phyloP scores from a whole-genome alignment of 2,329 filamentous ascomycete genomes.

The Periconia digitata region DNA sequence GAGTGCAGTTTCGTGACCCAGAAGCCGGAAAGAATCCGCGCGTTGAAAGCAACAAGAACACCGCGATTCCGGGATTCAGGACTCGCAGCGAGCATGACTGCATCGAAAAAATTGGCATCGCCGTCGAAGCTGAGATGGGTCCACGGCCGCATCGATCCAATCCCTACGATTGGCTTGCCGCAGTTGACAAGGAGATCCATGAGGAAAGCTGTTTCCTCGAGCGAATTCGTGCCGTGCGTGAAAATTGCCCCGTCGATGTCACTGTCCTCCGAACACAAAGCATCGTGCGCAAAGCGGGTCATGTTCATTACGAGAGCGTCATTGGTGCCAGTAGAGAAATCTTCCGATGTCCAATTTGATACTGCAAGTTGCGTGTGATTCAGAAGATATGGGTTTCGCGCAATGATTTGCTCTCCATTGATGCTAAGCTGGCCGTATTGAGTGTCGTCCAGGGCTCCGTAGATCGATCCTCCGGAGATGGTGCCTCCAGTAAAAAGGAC shows the following conservation, averaged over 20 bases:
- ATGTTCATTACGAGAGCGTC: constrained; percentile 36
- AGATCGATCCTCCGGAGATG: constrained; percentile 26
- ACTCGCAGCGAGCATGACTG: constrained; percentile 24
- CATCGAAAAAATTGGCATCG: constrained; percentile 33
- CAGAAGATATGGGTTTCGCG: constrained; percentile 16
- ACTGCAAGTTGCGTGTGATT: constrained; percentile 33
- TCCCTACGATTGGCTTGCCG: constrained; percentile 28
- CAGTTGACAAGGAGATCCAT: constrained; percentile 30
- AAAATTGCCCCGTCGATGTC: constrained; percentile 32
- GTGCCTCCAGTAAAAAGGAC: constrained; percentile 31
- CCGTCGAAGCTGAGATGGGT: constrained; percentile 29
- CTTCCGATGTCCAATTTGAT: constrained; percentile 25
- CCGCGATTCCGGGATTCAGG: constrained; percentile 24
- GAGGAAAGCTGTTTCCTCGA: constrained; percentile 33
- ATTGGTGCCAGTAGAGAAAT: constrained; percentile 28
- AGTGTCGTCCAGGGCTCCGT: constrained; percentile 32
- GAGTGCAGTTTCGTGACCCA: constrained; percentile 29
- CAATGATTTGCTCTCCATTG: constrained; percentile 23
- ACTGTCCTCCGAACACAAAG: constrained; percentile 28
- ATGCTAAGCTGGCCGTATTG: constrained; percentile 29
- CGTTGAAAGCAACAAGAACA: constrained; percentile 31
- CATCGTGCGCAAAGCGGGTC: constrained; percentile 30
- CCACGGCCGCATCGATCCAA: constrained; percentile 28
- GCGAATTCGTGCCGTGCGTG: constrained; percentile 32
- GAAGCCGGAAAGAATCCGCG: constrained; percentile 27